Base-by-base conservation (phyloP, 305 asterid genomes). In the Solanum hybrid region DNA sequence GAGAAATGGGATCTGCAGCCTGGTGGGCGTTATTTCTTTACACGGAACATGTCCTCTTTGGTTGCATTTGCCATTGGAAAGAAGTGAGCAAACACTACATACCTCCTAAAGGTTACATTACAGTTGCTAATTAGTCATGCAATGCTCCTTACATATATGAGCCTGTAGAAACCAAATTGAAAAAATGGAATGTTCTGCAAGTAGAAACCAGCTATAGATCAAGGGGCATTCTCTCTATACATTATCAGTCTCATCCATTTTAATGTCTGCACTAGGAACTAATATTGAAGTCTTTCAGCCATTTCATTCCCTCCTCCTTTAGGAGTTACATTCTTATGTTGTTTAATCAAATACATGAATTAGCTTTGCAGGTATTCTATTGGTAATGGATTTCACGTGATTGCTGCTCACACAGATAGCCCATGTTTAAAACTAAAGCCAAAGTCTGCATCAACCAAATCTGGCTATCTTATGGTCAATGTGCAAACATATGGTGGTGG, bases 381-480 rank as follows among this genome's bases (percentile, higher is more conserved):
- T 91, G 97, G 98, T 88, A 93, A 95, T 81, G 99, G 99, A 89
- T 97, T 96, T 94, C 98, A 97, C 90, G 95, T 95, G 88, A 96
- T 97, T 90, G 99, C 98, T 90, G 99, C 99, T 37, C 99, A 94
- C 90, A 97, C 98, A 78, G 99, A 97, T 91, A 97, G 99, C 93
- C 99, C 99, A 40, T 97, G 99, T 92, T 96, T 97, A 38, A 97
- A 97, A 91, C 94, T 96, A 93, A 97, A 97, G 94, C 99, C 99
- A 89, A 95, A 94, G 90, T 95, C 97, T 85, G 98, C 99, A 37
- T 95, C 96, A 51, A 91, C 95, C 90, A 95, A 94, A 93, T 94
- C 98, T 88, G 98, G 98, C 56, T 97, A 95, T 95, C 98, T 96
- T 89, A 94, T 96, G 98, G 96, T 97, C 93, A 95, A 94, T 79